phyloP scores from a whole-genome alignment of 306 rosid species.

The Vigna nakashimae region DNA sequence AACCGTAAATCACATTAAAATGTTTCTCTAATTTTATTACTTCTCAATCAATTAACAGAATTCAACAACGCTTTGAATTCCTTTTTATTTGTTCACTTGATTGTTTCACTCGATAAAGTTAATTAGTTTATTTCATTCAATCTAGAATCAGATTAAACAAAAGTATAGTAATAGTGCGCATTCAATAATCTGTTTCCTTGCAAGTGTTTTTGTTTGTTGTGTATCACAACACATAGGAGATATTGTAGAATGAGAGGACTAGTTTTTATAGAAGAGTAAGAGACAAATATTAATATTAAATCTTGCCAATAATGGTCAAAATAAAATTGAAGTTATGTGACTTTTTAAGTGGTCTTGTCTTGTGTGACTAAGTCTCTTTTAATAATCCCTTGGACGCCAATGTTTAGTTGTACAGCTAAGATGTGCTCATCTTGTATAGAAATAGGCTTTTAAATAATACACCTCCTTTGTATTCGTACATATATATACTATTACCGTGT shows the following conservation, averaged over 20 bases:
- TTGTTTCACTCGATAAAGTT: slow-evolving; percentile 6
- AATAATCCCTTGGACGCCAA: background rate
- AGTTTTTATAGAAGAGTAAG: background rate
- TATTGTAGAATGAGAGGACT: background rate
- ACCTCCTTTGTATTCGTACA: background rate
- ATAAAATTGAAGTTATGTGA: background rate
- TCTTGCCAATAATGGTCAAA: too few species aligned
- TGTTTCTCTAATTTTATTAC: background rate
- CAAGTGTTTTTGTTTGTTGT: too few species aligned
- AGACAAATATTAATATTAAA: background rate
- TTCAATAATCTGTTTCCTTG: slow-evolving; percentile 5
- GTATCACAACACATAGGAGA: background rate
- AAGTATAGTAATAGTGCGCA: slow-evolving; percentile 7
- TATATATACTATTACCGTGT: slow-evolving; percentile 4
- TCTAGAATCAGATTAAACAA: slow-evolving; percentile 1
- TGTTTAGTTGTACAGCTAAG: background rate
- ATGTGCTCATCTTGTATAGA: background rate
- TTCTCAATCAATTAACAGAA: slow-evolving; percentile 30
- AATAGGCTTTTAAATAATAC: background rate
- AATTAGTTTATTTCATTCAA: slow-evolving; percentile 11
- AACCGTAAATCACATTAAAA: slow-evolving; percentile 11
- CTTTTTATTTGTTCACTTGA: slow-evolving; percentile 1
- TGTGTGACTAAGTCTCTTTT: background rate
- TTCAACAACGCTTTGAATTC: slow-evolving; percentile 38
- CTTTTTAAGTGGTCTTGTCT: background rate